Evolutionary conservation across 2,329 filamentous ascomycete genomes (phyloP), one percentile per base, ranked within the genome.

Genomic region (Colletotrichum trifolii): DNA sequence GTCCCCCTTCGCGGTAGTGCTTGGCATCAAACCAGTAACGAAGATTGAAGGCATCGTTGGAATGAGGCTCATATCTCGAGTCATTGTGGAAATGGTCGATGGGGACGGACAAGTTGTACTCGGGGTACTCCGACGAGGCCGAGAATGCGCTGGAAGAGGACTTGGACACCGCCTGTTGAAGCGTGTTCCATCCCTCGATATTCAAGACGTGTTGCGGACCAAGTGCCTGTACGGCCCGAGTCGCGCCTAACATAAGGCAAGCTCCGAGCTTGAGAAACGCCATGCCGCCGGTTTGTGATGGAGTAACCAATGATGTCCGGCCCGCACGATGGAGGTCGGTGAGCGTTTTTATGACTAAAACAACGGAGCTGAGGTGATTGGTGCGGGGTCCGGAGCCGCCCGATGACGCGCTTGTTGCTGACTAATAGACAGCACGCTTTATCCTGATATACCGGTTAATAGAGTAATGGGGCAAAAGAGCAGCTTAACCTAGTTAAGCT

Each of bases 51-150:
- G 79, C 85, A 34, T 76, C 89, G 69, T 90, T 80, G 8, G 85
- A 87, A 75, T 96, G 93, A 40, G 93, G 92, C 74, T 90, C 91
- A 73, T 96, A 96, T 53, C 83, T 80, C 2, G 88, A 86, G 59
- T 94, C 90, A 72, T 95, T 93, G 77, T 91, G 91, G 78, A 96
- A 96, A 73, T 96, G 92, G 75, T 97, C 93, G 39, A 96, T 81
- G 13, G 85, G 85, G 4, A 85, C 83, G 13, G 73, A 73, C 40
- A 83, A 71, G 54, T 76, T 80, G 71, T 79, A 75, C 6, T 74
- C 77, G 8, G 77, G 77, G 67, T 81, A 83, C 8, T 43, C 38
- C 8, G 52, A 40, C 45, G 57, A n/a, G 15, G 52, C 47, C 36
- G 58, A 54, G 38, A 38, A 25, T 11, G 59, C 38, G 33, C 34